phyloP scores from a whole-genome alignment of 768 basidiomycete species.

The Tremella yokohamensis region DNA sequence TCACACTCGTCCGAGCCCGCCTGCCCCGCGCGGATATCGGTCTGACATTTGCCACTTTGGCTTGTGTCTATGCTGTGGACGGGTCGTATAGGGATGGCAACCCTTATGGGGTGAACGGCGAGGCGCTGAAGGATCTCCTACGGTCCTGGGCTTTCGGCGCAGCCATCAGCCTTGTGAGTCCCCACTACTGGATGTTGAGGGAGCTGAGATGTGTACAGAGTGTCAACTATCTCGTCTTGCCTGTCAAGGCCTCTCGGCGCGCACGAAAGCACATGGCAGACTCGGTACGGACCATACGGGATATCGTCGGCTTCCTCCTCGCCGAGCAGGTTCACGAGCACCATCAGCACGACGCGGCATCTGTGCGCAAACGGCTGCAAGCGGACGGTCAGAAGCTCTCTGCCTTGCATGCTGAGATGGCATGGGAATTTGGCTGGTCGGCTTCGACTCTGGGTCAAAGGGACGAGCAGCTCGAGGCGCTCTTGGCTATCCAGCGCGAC shows the following conservation, averaged over 20 bases:
- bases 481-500: background rate
- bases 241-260: constrained; percentile 9
- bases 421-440: constrained; percentile 7
- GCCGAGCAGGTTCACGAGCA: background rate
- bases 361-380: constrained; percentile 4
- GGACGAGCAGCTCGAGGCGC: background rate
- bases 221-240: constrained; percentile 11
- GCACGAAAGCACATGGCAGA: background rate
- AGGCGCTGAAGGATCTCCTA: constrained; percentile 12
- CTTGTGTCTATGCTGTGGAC: constrained; percentile 17
- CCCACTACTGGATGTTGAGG: background rate
- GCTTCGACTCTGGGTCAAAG: constrained; percentile 2
- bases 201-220: background rate
- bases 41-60: constrained; percentile 9
- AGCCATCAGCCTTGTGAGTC: constrained; percentile 14
- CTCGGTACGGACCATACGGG: background rate
- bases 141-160: constrained; percentile 13
- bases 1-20: constrained; percentile 2
- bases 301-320: constrained; percentile 8
- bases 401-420: background rate
- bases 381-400: constrained; percentile 1
- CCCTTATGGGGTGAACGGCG: constrained; percentile 8
- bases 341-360: constrained; percentile 1
- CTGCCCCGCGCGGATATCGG: constrained; percentile 9
- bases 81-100: constrained; percentile 5